A percentile compares a stretch with the other conserved stretches of the same genome.
These are phyloP conservation scores for Boechera divaricarpa DNA, from an alignment of 345 rosid genomes.

Conservation along the genomic window DNA sequence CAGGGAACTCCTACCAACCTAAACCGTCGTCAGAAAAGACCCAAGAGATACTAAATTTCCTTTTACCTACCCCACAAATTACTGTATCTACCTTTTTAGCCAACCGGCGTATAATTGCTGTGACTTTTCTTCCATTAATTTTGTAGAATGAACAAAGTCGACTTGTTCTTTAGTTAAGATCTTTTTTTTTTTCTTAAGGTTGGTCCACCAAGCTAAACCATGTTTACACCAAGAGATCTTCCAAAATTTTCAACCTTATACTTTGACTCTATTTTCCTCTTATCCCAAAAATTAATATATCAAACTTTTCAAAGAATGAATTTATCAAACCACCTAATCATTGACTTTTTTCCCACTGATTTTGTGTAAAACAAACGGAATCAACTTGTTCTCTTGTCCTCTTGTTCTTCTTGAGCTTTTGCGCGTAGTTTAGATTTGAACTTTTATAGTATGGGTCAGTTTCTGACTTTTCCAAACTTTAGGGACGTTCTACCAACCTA, in stretches of 20 bases:
- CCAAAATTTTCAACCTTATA: not conserved
- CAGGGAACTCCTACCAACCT: constrained; percentile 30
- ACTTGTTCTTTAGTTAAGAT: constrained; percentile 19
- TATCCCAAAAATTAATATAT: not conserved
- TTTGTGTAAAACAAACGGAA: not conserved
- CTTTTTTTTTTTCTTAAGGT: not conserved
- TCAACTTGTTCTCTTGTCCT: not conserved
- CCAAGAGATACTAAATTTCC: not conserved
- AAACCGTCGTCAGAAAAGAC: constrained; percentile 5
- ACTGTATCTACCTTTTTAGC: not conserved
- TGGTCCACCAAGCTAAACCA: constrained; percentile 30
- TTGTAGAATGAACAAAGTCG: constrained; percentile 5
- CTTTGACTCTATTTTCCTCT: not conserved
- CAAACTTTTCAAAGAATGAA: not conserved
- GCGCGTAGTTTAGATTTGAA: not conserved
- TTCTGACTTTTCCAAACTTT: constrained; percentile 10
- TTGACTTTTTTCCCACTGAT: not conserved
- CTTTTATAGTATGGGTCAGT: not conserved
- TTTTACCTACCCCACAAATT: not conserved
- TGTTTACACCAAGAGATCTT: constrained; percentile 4
- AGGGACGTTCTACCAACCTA: constrained; percentile 26
- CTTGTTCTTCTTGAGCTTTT: not conserved
- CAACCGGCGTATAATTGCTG: not conserved
- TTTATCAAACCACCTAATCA: not conserved
- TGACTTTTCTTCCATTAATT: constrained; percentile 18